Percentiles rank a stretch among this genome's conserved stretches.
Evolutionary conservation across 1,284 basidiomycete species (phyloP).

Genomic region (Sparassis latifolia): DNA sequence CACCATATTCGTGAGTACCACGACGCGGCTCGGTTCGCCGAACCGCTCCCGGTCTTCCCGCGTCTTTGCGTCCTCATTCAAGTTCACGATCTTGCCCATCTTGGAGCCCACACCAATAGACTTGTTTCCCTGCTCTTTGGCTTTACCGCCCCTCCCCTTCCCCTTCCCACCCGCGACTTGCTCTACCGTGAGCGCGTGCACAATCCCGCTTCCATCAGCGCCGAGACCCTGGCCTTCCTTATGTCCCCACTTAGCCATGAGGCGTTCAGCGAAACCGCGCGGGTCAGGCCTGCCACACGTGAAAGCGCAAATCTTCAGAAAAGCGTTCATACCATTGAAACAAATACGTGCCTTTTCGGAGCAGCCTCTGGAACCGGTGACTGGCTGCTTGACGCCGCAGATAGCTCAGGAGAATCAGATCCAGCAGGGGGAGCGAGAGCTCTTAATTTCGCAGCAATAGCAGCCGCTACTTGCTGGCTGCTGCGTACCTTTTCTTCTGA

Average conservation of each 20-base stretch:
- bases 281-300: conserved; percentile 46
- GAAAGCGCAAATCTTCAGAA: conserved; percentile 1
- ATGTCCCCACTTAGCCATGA: conserved; percentile 94
- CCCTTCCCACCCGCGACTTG: conserved; percentile 44
- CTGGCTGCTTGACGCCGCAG: conserved; percentile 19
- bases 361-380: conserved; percentile 23
- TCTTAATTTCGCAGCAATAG: conserved; percentile 68
- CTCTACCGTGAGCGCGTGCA: conserved; percentile 81
- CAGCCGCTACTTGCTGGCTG: conserved; percentile 71
- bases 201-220: conserved; percentile 76
- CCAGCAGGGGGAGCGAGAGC: conserved; percentile 44
- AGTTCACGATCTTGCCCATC: conserved; percentile 84
- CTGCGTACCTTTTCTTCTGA: conserved; percentile 48
- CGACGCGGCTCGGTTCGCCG: conserved; percentile 84
- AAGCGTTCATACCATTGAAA: neutral
- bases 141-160: conserved; percentile 24
- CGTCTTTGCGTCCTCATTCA: conserved; percentile 71
- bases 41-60: conserved; percentile 73
- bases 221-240: conserved; percentile 90
- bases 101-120: conserved; percentile 39
- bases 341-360: conserved; percentile 24
- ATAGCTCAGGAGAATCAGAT: conserved; percentile 12
- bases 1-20: conserved; percentile 86
- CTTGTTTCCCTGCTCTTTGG: conserved; percentile 21
- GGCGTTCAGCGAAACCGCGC: conserved; percentile 66